Evolutionary conservation across 441 rosid species (phyloP).

Genomic region (Gossypium trilobum): DNA sequence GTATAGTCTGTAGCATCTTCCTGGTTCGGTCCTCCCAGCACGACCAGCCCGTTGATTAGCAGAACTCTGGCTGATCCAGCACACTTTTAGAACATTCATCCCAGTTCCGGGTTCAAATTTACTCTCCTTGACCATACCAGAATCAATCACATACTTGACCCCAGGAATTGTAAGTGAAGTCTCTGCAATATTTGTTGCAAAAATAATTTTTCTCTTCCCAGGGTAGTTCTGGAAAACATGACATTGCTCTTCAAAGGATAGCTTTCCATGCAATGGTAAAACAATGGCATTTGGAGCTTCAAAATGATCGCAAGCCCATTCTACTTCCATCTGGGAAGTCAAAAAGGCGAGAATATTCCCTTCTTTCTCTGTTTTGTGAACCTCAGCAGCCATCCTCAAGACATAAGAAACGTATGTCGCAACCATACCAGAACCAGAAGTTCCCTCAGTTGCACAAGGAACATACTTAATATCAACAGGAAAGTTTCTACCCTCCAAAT

Average conservation of each 20-base stretch:
- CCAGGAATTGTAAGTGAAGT: slow-evolving; percentile 89
- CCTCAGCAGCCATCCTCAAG: slow-evolving; percentile 47
- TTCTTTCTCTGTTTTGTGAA: slow-evolving; percentile 52
- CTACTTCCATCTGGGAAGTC: slow-evolving; percentile 85
- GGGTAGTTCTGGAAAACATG: slow-evolving; percentile 48
- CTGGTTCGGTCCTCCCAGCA: slow-evolving; percentile 89
- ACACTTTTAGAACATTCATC: slow-evolving; percentile 68
- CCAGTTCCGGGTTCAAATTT: slow-evolving; percentile 61
- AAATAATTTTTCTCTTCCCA: slow-evolving; percentile 72
- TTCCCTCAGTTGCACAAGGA: slow-evolving; percentile 34
- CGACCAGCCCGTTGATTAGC: slow-evolving; percentile 92
- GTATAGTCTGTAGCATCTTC: slow-evolving; percentile 74
- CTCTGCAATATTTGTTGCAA: slow-evolving; percentile 84
- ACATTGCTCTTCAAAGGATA: slow-evolving; percentile 56
- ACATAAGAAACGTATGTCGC: slow-evolving; percentile 59
- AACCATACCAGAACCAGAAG: slow-evolving; percentile 29
- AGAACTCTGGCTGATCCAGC: slow-evolving; percentile 69
- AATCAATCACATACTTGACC: slow-evolving; percentile 73
- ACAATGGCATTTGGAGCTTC: slow-evolving; percentile 46
- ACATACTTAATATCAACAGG: slow-evolving; percentile 70
- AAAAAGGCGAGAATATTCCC: slow-evolving; percentile 82
- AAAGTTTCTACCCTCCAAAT: slow-evolving; percentile 59
- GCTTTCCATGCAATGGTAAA: slow-evolving; percentile 80
- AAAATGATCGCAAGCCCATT: slow-evolving; percentile 85
- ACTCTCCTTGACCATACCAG: slow-evolving; percentile 75